A percentile compares a stretch with the other conserved stretches of the same genome.
phyloP scores from a whole-genome alignment of 2,329 filamentous ascomycete genomes.

The Paecilomyces fulvus region DNA sequence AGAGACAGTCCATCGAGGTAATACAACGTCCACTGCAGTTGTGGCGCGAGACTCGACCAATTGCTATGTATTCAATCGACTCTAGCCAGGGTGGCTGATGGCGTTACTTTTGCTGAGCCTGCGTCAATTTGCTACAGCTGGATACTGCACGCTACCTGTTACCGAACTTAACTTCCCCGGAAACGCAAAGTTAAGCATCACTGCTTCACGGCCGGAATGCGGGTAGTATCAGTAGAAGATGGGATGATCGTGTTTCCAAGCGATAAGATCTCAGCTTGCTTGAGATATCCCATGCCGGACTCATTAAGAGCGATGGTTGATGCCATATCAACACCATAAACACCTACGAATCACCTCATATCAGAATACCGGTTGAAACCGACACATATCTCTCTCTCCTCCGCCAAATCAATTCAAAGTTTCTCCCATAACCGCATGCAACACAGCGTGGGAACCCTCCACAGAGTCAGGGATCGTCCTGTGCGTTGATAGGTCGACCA shows the following conservation, averaged over 20 bases:
- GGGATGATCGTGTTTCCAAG: too few species aligned
- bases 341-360: too few species aligned
- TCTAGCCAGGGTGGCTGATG: not conserved
- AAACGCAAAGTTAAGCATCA: too few species aligned
- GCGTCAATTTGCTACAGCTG: not conserved
- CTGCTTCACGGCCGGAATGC: too few species aligned
- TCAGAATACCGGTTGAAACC: too few species aligned
- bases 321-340: too few species aligned
- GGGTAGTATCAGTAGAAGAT: too few species aligned
- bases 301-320: too few species aligned
- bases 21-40: not conserved
- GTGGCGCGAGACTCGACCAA: not conserved
- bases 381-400: not conserved
- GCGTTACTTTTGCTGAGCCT: not conserved
- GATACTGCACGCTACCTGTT: not conserved
- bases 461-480: not conserved
- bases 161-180: too few species aligned
- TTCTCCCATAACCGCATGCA: not conserved
- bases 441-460: not conserved
- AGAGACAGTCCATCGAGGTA: not conserved
- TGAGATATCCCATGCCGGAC: too few species aligned
- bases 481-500: not conserved
- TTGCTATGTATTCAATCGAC: not conserved
- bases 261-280: too few species aligned
- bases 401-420: not conserved